These are phyloP conservation scores for Asterionellopsis glacialis DNA, from an alignment of 108 stramenopile genomes.

Conservation along the genomic window DNA sequence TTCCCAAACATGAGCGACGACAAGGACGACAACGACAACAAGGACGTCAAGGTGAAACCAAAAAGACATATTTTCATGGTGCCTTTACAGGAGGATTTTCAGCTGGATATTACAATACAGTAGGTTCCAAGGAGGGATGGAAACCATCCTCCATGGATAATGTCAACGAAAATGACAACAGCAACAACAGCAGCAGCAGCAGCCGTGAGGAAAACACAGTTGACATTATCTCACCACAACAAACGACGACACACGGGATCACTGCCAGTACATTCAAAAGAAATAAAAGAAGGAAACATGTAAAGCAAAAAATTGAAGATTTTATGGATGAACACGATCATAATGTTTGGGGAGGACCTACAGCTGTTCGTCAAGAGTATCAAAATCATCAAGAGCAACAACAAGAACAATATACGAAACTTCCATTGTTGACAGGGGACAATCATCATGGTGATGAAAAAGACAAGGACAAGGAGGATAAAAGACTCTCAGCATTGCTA, in stretches of 20 bases:
- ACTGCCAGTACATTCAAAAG: neutral
- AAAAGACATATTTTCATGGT: slow-evolving; percentile 30
- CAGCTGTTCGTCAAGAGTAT: slow-evolving; percentile 25
- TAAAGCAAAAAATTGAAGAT: slow-evolving; percentile 38
- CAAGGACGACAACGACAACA: too few species aligned
- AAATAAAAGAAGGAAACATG: neutral
- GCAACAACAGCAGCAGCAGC: neutral
- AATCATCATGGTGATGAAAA: neutral
- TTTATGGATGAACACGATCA: slow-evolving; percentile 67
- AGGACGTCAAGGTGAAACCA: neutral
- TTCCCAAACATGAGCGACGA: too few species aligned
- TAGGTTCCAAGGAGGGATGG: slow-evolving; percentile 83
- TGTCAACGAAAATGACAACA: slow-evolving; percentile 8
- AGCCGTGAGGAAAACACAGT: too few species aligned
- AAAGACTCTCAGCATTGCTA: slow-evolving; percentile 4
- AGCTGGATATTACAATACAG: slow-evolving; percentile 86
- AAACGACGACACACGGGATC: too few species aligned
- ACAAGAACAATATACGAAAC: neutral
- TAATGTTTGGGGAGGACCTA: slow-evolving; percentile 54
- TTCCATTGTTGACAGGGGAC: neutral
- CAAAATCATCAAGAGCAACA: neutral
- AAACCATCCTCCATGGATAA: slow-evolving; percentile 30
- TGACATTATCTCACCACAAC: too few species aligned
- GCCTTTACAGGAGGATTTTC: slow-evolving; percentile 85
- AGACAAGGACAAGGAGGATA: neutral